Evolutionary conservation across 2,329 filamentous ascomycete species (phyloP).

Genomic region (Tolypocladium pustulatum): DNA sequence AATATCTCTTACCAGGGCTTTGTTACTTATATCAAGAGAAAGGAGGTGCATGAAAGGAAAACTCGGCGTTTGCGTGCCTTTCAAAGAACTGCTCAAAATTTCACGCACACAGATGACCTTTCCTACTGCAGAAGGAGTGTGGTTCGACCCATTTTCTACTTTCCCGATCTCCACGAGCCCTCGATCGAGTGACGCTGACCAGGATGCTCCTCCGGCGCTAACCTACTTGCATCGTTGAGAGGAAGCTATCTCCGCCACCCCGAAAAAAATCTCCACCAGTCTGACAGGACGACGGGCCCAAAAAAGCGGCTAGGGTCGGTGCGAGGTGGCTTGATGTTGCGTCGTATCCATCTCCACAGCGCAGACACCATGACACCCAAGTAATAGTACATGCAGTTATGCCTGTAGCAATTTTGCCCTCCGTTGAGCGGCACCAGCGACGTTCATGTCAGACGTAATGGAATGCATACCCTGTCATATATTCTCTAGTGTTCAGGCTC

Average conservation of each 20-base stretch:
- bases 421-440: not conserved
- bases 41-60: no score
- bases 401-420: not conserved
- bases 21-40: no score
- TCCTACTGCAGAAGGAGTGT: not conserved
- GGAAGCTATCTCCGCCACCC: not conserved
- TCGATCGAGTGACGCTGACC: not conserved
- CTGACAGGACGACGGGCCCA: not conserved
- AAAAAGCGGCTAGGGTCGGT: not conserved
- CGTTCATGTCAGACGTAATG: not conserved
- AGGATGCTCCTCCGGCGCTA: not conserved
- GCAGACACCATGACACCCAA: not conserved
- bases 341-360: not conserved
- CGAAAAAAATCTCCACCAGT: not conserved
- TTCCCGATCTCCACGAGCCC: not conserved
- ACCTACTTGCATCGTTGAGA: not conserved
- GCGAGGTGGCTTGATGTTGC: not conserved
- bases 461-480: not conserved
- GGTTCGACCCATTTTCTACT: not conserved
- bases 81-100: not conserved
- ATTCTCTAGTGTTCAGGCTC: not conserved
- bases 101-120: not conserved
- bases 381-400: not conserved
- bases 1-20: no score
- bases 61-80: no score